Percentiles rank a stretch among this genome's conserved stretches.
These are phyloP conservation scores for Stenogyne calaminthoides DNA, from an alignment of 305 asterid species.

Conservation along the genomic window DNA sequence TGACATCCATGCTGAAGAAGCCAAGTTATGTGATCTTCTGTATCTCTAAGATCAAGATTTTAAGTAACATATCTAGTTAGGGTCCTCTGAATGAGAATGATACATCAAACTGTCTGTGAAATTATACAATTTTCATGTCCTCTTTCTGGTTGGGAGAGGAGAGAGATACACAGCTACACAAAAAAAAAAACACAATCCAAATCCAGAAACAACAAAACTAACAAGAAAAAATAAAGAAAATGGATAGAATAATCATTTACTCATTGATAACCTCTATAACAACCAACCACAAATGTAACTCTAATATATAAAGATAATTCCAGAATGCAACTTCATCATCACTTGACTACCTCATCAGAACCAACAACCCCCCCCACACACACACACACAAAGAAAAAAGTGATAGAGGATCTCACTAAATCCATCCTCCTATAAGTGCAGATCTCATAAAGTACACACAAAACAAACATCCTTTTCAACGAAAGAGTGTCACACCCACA, in stretches of 20 bases:
- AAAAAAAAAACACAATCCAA: background rate
- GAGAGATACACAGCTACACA: background rate
- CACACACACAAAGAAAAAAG: too few relatives aligned
- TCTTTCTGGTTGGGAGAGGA: slow-evolving; percentile 12
- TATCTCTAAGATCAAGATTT: slow-evolving; percentile 64
- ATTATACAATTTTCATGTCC: slow-evolving; percentile 6
- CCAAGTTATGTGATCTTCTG: slow-evolving; percentile 98
- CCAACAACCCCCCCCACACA: too few relatives aligned
- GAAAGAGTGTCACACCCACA: background rate
- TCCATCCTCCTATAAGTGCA: slow-evolving; percentile 24
- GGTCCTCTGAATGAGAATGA: slow-evolving; percentile 23
- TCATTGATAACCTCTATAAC: background rate
- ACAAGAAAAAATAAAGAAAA: background rate
- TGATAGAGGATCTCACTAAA: slow-evolving; percentile 7
- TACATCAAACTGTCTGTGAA: slow-evolving; percentile 15
- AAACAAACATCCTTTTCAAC: background rate
- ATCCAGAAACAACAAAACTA: slow-evolving; percentile 22
- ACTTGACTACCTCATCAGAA: too few relatives aligned
- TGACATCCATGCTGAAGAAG: slow-evolving; percentile 95
- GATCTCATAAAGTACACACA: background rate
- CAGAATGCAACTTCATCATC: too few relatives aligned
- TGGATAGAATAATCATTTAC: background rate
- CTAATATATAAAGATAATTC: too few relatives aligned
- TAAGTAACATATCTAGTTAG: slow-evolving; percentile 27
- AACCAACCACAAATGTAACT: slow-evolving; percentile 17